A percentile compares a stretch with the other conserved stretches of the same genome.
Conservation (phyloP, 2,329 filamentous ascomycete species). For the Penicillium corylophilum region DNA sequence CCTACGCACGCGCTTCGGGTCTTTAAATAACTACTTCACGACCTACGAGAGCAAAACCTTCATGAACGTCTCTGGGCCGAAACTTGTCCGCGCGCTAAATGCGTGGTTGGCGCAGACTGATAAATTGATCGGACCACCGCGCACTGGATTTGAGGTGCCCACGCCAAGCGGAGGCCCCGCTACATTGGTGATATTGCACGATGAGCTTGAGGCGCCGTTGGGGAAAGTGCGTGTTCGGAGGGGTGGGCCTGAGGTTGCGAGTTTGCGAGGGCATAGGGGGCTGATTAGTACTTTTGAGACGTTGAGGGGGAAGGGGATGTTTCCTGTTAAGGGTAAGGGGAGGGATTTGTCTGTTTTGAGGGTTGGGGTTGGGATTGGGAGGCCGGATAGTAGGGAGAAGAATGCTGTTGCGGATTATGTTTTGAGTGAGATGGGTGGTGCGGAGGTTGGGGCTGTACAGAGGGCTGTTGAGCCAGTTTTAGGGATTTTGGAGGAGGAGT, state of each 20-base stretch:
- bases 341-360: slow-evolving; percentile 50
- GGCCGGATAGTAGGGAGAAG: slow-evolving; percentile 68
- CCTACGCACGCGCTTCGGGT: slow-evolving; percentile 47
- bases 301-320: slow-evolving; percentile 47
- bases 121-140: background rate
- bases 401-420: slow-evolving; percentile 74
- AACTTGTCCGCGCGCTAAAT: slow-evolving; percentile 65
- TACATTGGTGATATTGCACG: slow-evolving; percentile 75
- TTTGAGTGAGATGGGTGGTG: slow-evolving; percentile 61
- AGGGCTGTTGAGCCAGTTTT: slow-evolving; percentile 50
- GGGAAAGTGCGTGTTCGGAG: slow-evolving; percentile 66
- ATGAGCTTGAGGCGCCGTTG: slow-evolving; percentile 75
- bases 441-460: slow-evolving; percentile 54
- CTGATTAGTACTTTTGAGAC: slow-evolving; percentile 63
- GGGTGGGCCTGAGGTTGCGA: slow-evolving; percentile 55
- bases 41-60: slow-evolving; percentile 68
- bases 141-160: background rate
- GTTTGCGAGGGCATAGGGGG: slow-evolving; percentile 71
- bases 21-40: slow-evolving; percentile 28
- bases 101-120: slow-evolving; percentile 30
- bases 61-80: slow-evolving; percentile 83
- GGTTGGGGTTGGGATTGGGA: slow-evolving; percentile 83
- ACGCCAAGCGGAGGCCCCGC: slow-evolving; percentile 2
- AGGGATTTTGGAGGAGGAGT: slow-evolving; percentile 53
- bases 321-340: slow-evolving; percentile 33